Conservation (phyloP, 2,329 filamentous ascomycete genomes). For the Monilinia laxa region DNA sequence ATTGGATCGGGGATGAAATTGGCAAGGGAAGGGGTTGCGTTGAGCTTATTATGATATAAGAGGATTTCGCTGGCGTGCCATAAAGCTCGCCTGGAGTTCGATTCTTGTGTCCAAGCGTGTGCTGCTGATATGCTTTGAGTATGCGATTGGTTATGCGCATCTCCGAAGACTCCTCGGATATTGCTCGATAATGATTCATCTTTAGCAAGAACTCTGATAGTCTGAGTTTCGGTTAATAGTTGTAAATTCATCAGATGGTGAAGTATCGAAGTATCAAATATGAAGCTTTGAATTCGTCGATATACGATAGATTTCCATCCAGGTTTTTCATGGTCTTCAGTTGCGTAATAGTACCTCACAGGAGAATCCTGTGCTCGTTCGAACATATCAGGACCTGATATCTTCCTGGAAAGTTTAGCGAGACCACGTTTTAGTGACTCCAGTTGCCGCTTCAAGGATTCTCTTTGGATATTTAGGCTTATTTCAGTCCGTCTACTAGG, state of each 20-base stretch:
- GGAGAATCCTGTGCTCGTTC: slow-evolving; percentile 26
- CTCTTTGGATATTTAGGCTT: slow-evolving; percentile 25
- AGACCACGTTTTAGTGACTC: slow-evolving; percentile 29
- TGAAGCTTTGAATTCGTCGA: slow-evolving; percentile 38
- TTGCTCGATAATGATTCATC: slow-evolving; percentile 21
- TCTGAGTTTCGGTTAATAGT: slow-evolving; percentile 42
- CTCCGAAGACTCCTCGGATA: slow-evolving; percentile 6
- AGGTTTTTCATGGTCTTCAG: slow-evolving; percentile 29
- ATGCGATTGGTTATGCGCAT: slow-evolving; percentile 21
- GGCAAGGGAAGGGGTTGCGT: slow-evolving; percentile 6
- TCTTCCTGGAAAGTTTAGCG: slow-evolving; percentile 26
- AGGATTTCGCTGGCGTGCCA: slow-evolving; percentile 42
- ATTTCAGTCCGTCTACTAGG: slow-evolving; percentile 18
- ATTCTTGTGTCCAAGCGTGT: slow-evolving; percentile 39
- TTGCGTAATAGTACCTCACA: slow-evolving; percentile 33
- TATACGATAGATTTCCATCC: slow-evolving; percentile 28
- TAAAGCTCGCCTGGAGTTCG: slow-evolving; percentile 40
- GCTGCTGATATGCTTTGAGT: slow-evolving; percentile 32
- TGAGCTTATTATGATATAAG: slow-evolving; percentile 25
- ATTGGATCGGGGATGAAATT: slow-evolving; percentile 40
- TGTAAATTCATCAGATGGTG: slow-evolving; percentile 44
- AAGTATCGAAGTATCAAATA: slow-evolving; percentile 42
- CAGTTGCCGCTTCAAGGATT: slow-evolving; percentile 29
- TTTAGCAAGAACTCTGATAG: slow-evolving; percentile 38
- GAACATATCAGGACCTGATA: slow-evolving; percentile 19